phyloP scores from a whole-genome alignment of 2,329 filamentous ascomycete genomes.

The Gnomoniopsis smithogilvyi region DNA sequence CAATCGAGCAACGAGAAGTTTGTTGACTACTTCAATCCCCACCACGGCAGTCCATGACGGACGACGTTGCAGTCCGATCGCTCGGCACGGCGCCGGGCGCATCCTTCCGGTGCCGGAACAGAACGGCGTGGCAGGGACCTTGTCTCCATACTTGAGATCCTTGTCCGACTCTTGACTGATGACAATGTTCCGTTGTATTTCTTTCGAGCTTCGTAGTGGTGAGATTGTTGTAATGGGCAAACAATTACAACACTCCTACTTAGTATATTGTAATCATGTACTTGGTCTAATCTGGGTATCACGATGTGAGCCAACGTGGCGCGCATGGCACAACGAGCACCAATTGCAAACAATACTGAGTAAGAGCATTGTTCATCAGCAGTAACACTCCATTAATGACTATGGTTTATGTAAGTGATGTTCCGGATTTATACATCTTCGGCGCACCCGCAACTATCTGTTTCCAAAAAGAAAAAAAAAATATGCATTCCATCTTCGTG shows the following conservation, averaged over 20 bases:
- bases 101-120: not conserved
- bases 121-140: not conserved
- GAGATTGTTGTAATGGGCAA: too few species aligned
- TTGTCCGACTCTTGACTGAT: too few species aligned
- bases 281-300: too few species aligned
- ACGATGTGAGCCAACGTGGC: too few species aligned
- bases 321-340: not conserved
- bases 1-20: too few species aligned
- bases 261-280: too few species aligned
- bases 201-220: too few species aligned
- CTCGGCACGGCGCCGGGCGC: not conserved
- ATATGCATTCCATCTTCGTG: not conserved
- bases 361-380: not conserved
- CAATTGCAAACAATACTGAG: too few species aligned
- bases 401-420: slow-evolving; percentile 12
- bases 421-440: slow-evolving; percentile 14
- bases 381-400: slow-evolving; percentile 9
- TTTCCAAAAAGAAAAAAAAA: too few species aligned
- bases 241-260: too few species aligned
- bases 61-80: not conserved
- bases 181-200: not conserved
- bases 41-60: not conserved
- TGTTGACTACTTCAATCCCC: too few species aligned
- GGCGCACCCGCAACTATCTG: not conserved
- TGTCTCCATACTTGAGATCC: not conserved